phyloP scores from a whole-genome alignment of 31 red algal genomes.

The Odonthalia washingtoniensis region DNA sequence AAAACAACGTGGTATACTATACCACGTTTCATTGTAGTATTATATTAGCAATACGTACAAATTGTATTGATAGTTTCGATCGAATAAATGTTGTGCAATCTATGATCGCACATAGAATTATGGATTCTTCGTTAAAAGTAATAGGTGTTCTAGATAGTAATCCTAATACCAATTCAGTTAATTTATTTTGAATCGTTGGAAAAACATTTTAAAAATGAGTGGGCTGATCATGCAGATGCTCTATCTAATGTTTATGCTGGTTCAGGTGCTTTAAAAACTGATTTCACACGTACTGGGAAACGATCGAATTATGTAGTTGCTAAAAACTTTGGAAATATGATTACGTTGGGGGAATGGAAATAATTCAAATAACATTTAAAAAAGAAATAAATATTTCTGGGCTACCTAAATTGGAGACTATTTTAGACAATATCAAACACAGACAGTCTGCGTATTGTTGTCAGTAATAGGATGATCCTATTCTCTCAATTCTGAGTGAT shows the following conservation, averaged over 20 bases:
- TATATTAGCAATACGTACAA: slow-evolving; percentile 88
- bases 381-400: too few species aligned
- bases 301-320: too few species aligned
- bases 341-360: too few species aligned
- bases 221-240: slow-evolving; percentile 96
- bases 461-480: too few species aligned
- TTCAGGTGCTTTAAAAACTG: slow-evolving; percentile 91
- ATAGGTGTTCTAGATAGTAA: slow-evolving; percentile 80
- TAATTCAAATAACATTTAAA: too few species aligned
- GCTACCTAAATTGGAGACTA: too few species aligned
- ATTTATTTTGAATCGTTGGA: slow-evolving; percentile 74
- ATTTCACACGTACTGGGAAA: slow-evolving; percentile 91
- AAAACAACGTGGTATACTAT: slow-evolving; percentile 81
- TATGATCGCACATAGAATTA: slow-evolving; percentile 80
- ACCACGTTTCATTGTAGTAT: too few species aligned
- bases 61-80: slow-evolving; percentile 96
- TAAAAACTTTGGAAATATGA: too few species aligned
- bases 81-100: slow-evolving; percentile 97
- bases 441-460: too few species aligned
- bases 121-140: slow-evolving; percentile 74
- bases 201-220: slow-evolving; percentile 76
- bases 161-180: slow-evolving; percentile 63
- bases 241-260: slow-evolving; percentile 89
- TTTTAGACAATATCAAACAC: too few species aligned
- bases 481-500: too few species aligned